Evolutionary conservation across 2,329 filamentous ascomycete species (phyloP), one percentile per base, ranked within the genome.

Genomic region (Myriosclerotinia duriaeana): DNA sequence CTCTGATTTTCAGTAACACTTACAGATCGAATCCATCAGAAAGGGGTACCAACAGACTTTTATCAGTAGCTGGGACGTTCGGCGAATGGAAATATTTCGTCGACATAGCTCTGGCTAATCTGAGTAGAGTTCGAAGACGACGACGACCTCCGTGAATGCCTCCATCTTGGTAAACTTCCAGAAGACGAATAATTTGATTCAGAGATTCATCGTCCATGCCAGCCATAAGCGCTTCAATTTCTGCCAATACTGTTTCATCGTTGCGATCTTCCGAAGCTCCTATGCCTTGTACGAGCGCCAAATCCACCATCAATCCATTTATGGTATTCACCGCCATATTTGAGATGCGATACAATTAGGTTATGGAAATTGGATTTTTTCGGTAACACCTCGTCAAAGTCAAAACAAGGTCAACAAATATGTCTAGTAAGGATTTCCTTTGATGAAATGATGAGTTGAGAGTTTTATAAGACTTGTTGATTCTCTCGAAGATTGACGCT

Each of bases 71-170:
- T 30, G 48, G 22, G 22, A 30, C 6, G 6, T 30, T 5, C 3
- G 53, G 53, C 2, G 34, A 20, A 22, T 55, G 20, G 2, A n/a
- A 55, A 20, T 5, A 38, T 55, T 55, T 38, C 4, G 34, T 55
- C 5, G 11, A n/a, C 4, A 14, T 36, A 22, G 2, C 20, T 38
- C 53, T 22, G n/a, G 53, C 34, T 14, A 40, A 12, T 15, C 12
- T 40, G 20, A 55, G 12, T 40, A 40, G 1, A 15, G 2, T 7
- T 3, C 22, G 12, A 3, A 55, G 2, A n/a, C 22, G 22, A 34
- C 5, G 6, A 6, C 5, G 6, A 8, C 1, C 1, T 34, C 11
- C 1, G 20, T 5, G 5, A 8, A 8, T n/a, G 3, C 1, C 5
- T 11, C 2, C 8, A 14, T 22, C 5, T 15, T 22, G 5, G 3